Conservation (phyloP, 2,329 filamentous ascomycete species). For the Diplodia sapinea region DNA sequence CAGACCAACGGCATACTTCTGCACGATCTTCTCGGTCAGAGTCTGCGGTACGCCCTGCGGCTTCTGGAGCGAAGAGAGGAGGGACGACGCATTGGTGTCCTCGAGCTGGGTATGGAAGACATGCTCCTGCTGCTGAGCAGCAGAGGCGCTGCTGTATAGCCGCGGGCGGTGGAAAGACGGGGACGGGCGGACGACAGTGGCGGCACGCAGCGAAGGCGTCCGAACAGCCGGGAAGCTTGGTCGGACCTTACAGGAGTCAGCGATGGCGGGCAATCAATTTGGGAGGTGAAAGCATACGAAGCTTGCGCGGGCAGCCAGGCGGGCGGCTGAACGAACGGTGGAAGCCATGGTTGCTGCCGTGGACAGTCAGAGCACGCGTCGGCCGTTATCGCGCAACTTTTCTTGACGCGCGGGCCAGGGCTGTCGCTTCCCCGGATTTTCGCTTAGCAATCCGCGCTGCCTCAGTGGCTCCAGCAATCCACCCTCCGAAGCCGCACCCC, state of each 20-base stretch:
- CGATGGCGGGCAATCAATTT: neutral
- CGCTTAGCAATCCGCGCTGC: constrained; percentile 30
- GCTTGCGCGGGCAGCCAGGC: constrained; percentile 41
- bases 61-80: constrained; percentile 68
- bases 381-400: constrained; percentile 30
- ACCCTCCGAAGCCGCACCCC: constrained; percentile 1
- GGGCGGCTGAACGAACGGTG: constrained; percentile 45
- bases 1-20: constrained; percentile 78
- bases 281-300: constrained; percentile 38
- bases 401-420: constrained; percentile 19
- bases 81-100: constrained; percentile 66
- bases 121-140: constrained; percentile 36
- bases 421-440: constrained; percentile 28
- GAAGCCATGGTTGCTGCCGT: constrained; percentile 41
- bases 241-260: constrained; percentile 13
- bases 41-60: constrained; percentile 68
- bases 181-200: neutral
- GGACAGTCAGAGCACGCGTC: constrained; percentile 22
- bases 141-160: constrained; percentile 40
- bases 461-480: constrained; percentile 10
- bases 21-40: constrained; percentile 90
- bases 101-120: constrained; percentile 69
- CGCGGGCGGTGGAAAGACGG: constrained; percentile 31
- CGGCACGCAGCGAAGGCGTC: constrained; percentile 17
- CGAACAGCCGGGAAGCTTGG: constrained; percentile 13